phyloP scores from a whole-genome alignment of 1,284 basidiomycete species.

The Boletellus deceptivus region DNA sequence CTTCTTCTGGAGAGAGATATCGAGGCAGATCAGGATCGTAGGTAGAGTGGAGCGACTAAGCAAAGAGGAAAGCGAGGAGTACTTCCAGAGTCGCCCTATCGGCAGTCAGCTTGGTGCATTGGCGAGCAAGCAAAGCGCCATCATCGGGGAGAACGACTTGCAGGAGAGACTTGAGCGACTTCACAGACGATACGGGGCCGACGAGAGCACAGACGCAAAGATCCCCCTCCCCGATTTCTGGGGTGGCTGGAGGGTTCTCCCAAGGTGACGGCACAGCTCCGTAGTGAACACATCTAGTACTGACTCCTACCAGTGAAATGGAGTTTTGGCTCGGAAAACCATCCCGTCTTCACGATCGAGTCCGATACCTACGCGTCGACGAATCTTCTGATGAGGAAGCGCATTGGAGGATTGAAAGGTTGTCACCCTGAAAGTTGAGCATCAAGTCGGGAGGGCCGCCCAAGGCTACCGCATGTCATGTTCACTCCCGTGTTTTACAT shows the following conservation, averaged over 20 bases:
- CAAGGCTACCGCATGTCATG: not conserved
- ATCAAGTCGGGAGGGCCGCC: not conserved
- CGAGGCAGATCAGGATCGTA: slow-evolving; percentile 80
- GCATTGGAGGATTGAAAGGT: slow-evolving; percentile 30
- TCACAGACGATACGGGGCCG: slow-evolving; percentile 58
- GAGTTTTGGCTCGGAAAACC: slow-evolving; percentile 96
- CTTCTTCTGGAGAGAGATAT: slow-evolving; percentile 91
- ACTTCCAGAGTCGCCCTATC: slow-evolving; percentile 82
- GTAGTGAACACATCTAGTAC: not conserved
- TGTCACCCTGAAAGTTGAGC: slow-evolving; percentile 25
- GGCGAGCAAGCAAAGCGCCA: slow-evolving; percentile 85
- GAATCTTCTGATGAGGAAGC: slow-evolving; percentile 45
- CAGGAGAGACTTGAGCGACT: slow-evolving; percentile 59
- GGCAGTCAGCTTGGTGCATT: slow-evolving; percentile 89
- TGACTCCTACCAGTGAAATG: slow-evolving; percentile 49
- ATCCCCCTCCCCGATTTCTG: slow-evolving; percentile 89
- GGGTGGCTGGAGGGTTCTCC: slow-evolving; percentile 95
- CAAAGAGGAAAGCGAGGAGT: slow-evolving; percentile 73
- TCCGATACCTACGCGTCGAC: slow-evolving; percentile 70
- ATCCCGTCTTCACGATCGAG: slow-evolving; percentile 85
- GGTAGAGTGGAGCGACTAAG: slow-evolving; percentile 81
- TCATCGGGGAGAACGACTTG: slow-evolving; percentile 73
- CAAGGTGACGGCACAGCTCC: slow-evolving; percentile 51
- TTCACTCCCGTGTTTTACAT: not conserved
- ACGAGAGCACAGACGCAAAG: slow-evolving; percentile 42